Base-by-base conservation (phyloP, 208 protist species). In the Endotrypanum monterogeii region DNA sequence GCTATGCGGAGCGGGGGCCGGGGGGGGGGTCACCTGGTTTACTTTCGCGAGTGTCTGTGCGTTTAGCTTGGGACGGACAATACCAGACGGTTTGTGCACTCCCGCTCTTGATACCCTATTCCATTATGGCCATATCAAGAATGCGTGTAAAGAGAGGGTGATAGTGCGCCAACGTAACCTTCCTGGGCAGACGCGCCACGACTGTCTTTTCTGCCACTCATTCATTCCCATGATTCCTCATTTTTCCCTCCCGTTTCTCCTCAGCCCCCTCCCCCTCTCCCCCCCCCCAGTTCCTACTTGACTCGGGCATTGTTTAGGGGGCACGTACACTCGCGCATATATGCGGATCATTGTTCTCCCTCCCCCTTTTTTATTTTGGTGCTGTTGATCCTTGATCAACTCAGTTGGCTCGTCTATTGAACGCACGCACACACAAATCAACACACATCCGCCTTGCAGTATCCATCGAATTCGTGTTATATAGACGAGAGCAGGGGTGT, bases 271-370 rank as follows among this genome's bases (percentile, higher is more conserved):
- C 23, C 4, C 12, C 25, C 30, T 37, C 37, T 30, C 58, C 58
- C 20, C 37, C 23, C 58, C 3, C 41, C 3, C 41, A 46, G 7
- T 65, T 11, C 9, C 58, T 65, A 35, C 32, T 65, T 41, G 57
- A n/a, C 25, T 65, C 58, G 39, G 11, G 18, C 6, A 46, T 23
- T 41, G 37, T 32, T 46, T 25, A 65, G 14, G 20, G 23, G 20
- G 2, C 57, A 63, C 57, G 57, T 63, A 35, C 23, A 30, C 56
- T 60, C 32, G 57, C 57, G 58, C n/a, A n/a, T 48, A 35, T 65
- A 37, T 65, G 41, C 37, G 58, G 58, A 23, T 65, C 58, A 16
- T 46, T 30, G 58, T 65, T 41, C 14, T 20, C 41, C 41, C 9
- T 46, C 9, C 9, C 9, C 41, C 41, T 46, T 48, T 37, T 44